A percentile compares a stretch with the other conserved stretches of the same genome.
Conservation (phyloP, 1,139 yeast species). For the Candida albicans region DNA sequence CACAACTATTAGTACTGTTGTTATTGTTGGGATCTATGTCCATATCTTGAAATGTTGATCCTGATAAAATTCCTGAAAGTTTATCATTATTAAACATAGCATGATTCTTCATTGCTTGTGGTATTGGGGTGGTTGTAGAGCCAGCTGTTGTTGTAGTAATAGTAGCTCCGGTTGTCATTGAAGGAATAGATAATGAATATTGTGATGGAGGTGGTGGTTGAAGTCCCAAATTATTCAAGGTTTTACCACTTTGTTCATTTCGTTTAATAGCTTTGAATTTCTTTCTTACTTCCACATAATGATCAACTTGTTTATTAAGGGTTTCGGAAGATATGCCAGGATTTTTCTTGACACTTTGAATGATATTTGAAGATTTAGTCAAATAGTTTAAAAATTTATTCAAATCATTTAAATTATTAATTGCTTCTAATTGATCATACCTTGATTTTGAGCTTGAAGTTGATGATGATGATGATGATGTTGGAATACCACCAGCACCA, state of each 20-base stretch:
- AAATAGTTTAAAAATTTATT: conserved; percentile 44
- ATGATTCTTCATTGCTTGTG: neutral
- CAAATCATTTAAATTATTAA: conserved; percentile 43
- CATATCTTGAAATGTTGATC: conserved; percentile 5
- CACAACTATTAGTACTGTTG: neutral
- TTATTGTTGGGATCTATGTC: conserved; percentile 5
- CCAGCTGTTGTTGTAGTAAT: neutral
- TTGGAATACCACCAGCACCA: neutral
- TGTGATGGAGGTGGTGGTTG: conserved; percentile 5
- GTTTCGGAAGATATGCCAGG: conserved; percentile 16
- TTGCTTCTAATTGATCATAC: conserved; percentile 41
- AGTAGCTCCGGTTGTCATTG: neutral
- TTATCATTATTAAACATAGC: conserved; percentile 1
- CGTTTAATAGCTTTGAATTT: conserved; percentile 23
- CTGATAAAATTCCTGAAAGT: conserved; percentile 5
- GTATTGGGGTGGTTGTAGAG: neutral
- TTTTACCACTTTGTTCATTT: conserved; percentile 13
- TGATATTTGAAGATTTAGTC: conserved; percentile 39
- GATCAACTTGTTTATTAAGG: conserved; percentile 37
- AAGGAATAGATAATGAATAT: too few species aligned
- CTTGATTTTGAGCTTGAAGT: conserved; percentile 9
- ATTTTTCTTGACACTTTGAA: conserved; percentile 43
- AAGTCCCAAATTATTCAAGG: conserved; percentile 1
- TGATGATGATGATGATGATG: conserved; percentile 8
- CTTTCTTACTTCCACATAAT: conserved; percentile 32